Evolutionary conservation across 2,329 filamentous ascomycete genomes (phyloP).

Genomic region (Dichotomopilus funicola): DNA sequence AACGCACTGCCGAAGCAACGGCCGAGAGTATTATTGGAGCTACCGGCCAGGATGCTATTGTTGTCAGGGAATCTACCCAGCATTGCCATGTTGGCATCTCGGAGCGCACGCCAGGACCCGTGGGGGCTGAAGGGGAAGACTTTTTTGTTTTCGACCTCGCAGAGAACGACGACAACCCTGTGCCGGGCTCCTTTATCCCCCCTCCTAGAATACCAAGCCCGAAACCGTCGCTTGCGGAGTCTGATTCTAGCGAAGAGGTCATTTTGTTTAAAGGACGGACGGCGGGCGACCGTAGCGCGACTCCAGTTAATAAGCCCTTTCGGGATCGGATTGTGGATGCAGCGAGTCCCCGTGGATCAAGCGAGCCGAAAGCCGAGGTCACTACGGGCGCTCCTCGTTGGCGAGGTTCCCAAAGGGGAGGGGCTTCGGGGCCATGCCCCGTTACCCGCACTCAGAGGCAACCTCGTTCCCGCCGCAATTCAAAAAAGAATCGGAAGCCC

Average conservation of each 20-base stretch:
- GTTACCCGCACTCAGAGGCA: too few species aligned
- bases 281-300: slow-evolving; percentile 4
- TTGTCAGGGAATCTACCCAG: too few species aligned
- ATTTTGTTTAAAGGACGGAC: slow-evolving; percentile 52
- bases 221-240: slow-evolving; percentile 21
- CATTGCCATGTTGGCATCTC: too few species aligned
- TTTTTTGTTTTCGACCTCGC: slow-evolving; percentile 36
- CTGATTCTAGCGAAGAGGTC: slow-evolving; percentile 64
- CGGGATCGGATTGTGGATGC: background rate
- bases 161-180: slow-evolving; percentile 24
- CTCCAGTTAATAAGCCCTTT: background rate
- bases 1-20: too few species aligned
- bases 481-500: too few species aligned
- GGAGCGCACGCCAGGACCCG: background rate
- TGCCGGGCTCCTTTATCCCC: slow-evolving; percentile 6
- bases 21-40: too few species aligned
- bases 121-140: background rate
- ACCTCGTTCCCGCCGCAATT: too few species aligned
- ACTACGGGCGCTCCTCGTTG: background rate
- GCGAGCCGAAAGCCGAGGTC: background rate
- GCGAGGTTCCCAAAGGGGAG: background rate
- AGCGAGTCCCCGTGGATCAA: too few species aligned
- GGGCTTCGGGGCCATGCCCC: too few species aligned
- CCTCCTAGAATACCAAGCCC: slow-evolving; percentile 16
- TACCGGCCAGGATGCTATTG: too few species aligned